These are phyloP conservation scores for Calonectria hongkongensis DNA, from an alignment of 2,329 filamentous ascomycete genomes.

Conservation along the genomic window DNA sequence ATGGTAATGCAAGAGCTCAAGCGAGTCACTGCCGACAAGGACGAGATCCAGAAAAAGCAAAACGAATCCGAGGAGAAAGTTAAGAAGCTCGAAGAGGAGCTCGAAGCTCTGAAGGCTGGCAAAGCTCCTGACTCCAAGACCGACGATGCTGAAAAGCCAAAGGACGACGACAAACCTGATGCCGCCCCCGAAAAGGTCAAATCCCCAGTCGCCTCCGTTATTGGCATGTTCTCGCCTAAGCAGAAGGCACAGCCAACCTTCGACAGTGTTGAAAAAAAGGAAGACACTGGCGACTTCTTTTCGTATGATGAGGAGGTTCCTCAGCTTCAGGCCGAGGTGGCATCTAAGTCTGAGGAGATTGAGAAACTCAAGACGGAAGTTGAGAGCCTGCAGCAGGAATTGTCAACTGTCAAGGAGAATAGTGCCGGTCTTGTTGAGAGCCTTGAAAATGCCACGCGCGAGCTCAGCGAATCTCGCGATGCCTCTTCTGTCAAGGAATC, in stretches of 20 bases:
- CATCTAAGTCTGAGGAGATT: constrained; percentile 82
- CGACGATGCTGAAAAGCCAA: constrained; percentile 57
- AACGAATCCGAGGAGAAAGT: constrained; percentile 80
- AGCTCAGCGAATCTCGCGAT: constrained; percentile 72
- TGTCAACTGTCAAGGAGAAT: constrained; percentile 83
- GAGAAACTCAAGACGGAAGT: constrained; percentile 82
- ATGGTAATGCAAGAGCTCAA: constrained; percentile 97
- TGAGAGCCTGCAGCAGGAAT: constrained; percentile 79
- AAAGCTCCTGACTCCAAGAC: constrained; percentile 52
- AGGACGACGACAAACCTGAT: constrained; percentile 54
- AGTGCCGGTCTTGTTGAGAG: constrained; percentile 79
- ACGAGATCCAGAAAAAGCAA: constrained; percentile 85
- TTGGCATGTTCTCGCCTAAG: constrained; percentile 70
- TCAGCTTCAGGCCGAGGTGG: constrained; percentile 84
- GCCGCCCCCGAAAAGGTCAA: constrained; percentile 59
- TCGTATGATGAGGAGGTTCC: constrained; percentile 93
- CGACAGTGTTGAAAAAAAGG: constrained; percentile 54
- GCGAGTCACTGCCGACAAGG: constrained; percentile 87
- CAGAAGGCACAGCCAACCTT: constrained; percentile 61
- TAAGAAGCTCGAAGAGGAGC: constrained; percentile 77
- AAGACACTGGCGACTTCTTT: constrained; percentile 84
- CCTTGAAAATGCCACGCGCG: constrained; percentile 79
- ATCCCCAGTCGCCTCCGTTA: constrained; percentile 68
- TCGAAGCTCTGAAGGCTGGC: constrained; percentile 68
- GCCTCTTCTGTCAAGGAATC: constrained; percentile 63